Percentiles rank a stretch among this genome's conserved stretches.
These are phyloP conservation scores for Cucurbitaria berberidis DNA, from an alignment of 2,329 filamentous ascomycete species.

Conservation along the genomic window DNA sequence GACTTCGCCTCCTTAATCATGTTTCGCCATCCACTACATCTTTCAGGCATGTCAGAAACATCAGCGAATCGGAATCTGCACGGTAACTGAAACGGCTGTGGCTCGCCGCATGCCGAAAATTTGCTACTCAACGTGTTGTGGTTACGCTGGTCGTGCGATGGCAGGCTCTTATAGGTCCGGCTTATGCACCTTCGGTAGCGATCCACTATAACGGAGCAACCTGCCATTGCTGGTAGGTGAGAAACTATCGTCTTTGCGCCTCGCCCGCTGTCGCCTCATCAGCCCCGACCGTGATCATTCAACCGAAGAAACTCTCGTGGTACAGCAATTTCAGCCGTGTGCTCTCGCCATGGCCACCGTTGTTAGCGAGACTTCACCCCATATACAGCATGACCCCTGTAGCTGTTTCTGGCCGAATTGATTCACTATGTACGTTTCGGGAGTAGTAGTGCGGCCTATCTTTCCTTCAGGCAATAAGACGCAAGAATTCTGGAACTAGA, in stretches of 20 bases:
- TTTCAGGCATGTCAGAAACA: constrained; percentile 7
- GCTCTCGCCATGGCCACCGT: constrained; percentile 23
- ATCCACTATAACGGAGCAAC: constrained; percentile 17
- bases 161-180: constrained; percentile 14
- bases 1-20: constrained; percentile 5
- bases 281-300: constrained; percentile 8
- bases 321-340: no score
- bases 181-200: constrained; percentile 27
- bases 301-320: constrained; percentile 23
- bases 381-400: constrained; percentile 27
- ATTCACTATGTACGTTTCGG: constrained; percentile 22
- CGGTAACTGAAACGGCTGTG: constrained; percentile 24
- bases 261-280: constrained; percentile 22
- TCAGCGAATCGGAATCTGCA: constrained; percentile 27
- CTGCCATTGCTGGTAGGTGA: constrained; percentile 14
- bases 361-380: constrained; percentile 29
- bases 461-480: constrained; percentile 18
- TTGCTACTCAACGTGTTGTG: constrained; percentile 18
- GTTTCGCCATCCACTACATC: constrained; percentile 11
- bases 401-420: constrained; percentile 25
- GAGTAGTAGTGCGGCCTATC: constrained; percentile 17
- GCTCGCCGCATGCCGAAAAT: constrained; percentile 25
- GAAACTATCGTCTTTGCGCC: constrained; percentile 16
- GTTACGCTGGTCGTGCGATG: constrained; percentile 6
- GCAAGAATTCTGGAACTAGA: constrained; percentile 20